Evolutionary conservation across 140 eudicot genomes (phyloP), one percentile per base, ranked within the genome.

Genomic region (Ambrosia hybrid): DNA sequence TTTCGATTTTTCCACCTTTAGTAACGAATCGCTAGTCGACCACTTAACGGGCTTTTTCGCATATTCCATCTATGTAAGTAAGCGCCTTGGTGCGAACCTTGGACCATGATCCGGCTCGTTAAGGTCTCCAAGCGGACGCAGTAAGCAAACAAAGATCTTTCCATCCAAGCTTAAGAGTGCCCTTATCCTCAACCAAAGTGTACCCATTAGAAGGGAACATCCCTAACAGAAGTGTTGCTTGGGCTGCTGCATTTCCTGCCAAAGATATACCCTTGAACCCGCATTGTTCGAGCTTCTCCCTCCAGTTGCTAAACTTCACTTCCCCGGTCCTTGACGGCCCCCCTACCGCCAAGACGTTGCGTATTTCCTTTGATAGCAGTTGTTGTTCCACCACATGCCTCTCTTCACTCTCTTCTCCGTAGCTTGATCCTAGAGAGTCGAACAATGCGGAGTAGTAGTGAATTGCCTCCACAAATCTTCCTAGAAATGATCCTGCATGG

Each of bases 61-160:
- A 57, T 7, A 8, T 37, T 10, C 36, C 11, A 62, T 67, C 51
- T 60, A 3, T 63, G n/a, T 48, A 57, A 48, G 15, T 36, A 69
- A 61, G 52, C 53, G 17, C 2, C 6, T 4, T 41, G 41, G 15
- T 11, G 11, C 13, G 67, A 36, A 2, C 26, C 55, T 15, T 10
- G 10, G 52, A 14, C 16, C 65, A 30, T 33, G 49, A 34, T 69
- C 51, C n/a, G 34, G 39, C 12, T 9, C 45, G 17, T 12, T 36
- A 75, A 11, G 98, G 99, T 76, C 91, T 82, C 99, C 99, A 93
- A 9, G 99, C 99, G 8, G 99, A 93, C 0, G 99, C 99, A 10
- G 97, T 93, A 4, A 93, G 96, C 74, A 93, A 82, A 83, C 96
- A 93, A 45, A 93, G 94, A 37, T 93, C 99, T 81, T 88, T 93